Conservation (phyloP, 73 alveolate genomes). For the Tetrahymena malaccensis region DNA sequence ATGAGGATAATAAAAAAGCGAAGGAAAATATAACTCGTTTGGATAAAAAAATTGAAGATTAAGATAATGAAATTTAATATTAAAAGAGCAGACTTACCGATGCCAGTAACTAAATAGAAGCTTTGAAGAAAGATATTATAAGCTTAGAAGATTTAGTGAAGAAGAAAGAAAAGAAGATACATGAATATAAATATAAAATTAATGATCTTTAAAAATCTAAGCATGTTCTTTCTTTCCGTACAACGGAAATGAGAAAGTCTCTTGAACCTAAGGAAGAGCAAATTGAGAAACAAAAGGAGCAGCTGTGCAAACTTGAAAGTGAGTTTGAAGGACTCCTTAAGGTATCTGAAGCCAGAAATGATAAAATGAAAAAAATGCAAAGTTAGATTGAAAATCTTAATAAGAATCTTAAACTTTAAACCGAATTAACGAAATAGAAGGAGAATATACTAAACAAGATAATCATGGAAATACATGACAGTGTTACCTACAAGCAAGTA, state of each 20-base stretch:
- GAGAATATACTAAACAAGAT: conserved; percentile 61
- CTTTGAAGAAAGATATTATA: conserved; percentile 56
- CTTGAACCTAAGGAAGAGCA: conserved; percentile 78
- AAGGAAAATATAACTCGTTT: conserved; percentile 34
- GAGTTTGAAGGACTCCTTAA: conserved; percentile 20
- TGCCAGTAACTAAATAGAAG: conserved; percentile 53
- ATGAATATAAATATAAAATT: conserved; percentile 72
- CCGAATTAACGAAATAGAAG: conserved; percentile 53
- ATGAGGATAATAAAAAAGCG: conserved; percentile 43
- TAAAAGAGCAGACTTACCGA: conserved; percentile 47
- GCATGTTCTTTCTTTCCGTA: conserved; percentile 75
- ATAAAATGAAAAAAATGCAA: conserved; percentile 60
- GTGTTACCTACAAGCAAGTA: conserved; percentile 67
- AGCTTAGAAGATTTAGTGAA: conserved; percentile 58
- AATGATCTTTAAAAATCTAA: conserved; percentile 75
- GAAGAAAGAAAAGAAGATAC: conserved; percentile 72
- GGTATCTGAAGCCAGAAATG: conserved; percentile 47
- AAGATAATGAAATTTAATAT: conserved; percentile 32
- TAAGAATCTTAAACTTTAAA: conserved; percentile 47
- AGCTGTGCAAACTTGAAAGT: conserved; percentile 58
- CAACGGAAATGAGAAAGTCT: conserved; percentile 76
- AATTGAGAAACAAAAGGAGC: conserved; percentile 66
- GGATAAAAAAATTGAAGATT: conserved; percentile 25
- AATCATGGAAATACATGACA: conserved; percentile 67
- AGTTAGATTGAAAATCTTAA: conserved; percentile 52